Base-by-base conservation (phyloP, 2,329 filamentous ascomycete genomes). In the Trichoderma oligosporum region DNA sequence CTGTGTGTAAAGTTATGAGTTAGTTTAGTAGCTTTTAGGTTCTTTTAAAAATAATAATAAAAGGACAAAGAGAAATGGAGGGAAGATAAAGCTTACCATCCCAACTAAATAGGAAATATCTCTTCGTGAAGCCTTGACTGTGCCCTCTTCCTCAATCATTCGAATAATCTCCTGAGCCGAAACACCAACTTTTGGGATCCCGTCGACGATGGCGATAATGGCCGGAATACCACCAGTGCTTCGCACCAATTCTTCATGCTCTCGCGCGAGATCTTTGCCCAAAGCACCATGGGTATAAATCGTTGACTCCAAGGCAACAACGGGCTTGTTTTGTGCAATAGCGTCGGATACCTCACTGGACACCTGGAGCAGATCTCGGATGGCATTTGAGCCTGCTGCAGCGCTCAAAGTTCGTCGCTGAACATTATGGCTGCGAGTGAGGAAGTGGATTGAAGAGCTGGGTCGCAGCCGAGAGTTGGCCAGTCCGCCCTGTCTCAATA, bases 201-300 rank as follows among this genome's bases (percentile, higher is more conserved):
- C 93, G 64, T 91, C 84, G 3, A 97, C 75, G 51, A 99, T 83
- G 38, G 91, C 94, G 69, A 97, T 89, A 2, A 95, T 96, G 27
- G 94, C 94, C 2, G 94, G 94, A 12, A 97, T 82, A 14, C 82
- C 91, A 36, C 94, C 94, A 71, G 91, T 82, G 38, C 80, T 77
- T 44, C 94, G 87, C 48, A 97, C 88, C 38, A 95, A 80, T 11
- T 86, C 84, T 68, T 97, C 90, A 59, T 97, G 82, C 71, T 97
- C 91, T 51, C 95, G 81, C 45, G 87, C 81, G 18, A 83, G 75
- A 44, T 81, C 79, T 31, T 84, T 82, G n/a, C 90, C 89, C 12
- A 99, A 78, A 20, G 88, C 85, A 38, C 91, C 92, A 74, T 99
- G 94, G 1, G 94, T 99, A 73, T 99, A 97, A 65, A 99, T 97